phyloP scores from a whole-genome alignment of 2,329 filamentous ascomycete genomes.

The Chaetomiaceae sp. region DNA sequence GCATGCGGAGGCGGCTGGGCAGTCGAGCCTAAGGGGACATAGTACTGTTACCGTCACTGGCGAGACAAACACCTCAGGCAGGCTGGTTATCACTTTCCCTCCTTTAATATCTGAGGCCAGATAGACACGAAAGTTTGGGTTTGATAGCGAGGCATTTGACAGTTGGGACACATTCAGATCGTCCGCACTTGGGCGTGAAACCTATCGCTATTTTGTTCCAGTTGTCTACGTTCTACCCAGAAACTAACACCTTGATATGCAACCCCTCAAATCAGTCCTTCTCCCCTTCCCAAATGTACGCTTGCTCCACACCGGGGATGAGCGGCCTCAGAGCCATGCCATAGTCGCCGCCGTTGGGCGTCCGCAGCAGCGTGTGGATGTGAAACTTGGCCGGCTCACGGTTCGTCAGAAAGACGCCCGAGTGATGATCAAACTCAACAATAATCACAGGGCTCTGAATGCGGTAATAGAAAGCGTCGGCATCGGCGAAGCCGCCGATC shows the following conservation, averaged over 20 bases:
- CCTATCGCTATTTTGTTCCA: too few relatives aligned
- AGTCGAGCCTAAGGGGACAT: conserved; percentile 30
- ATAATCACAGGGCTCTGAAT: conserved; percentile 71
- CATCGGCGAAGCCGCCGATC: conserved; percentile 63
- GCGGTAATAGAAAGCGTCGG: conserved; percentile 70
- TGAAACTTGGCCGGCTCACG: conserved; percentile 70
- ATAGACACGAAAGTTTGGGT: too few relatives aligned
- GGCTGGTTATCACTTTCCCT: too few relatives aligned
- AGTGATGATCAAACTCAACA: conserved; percentile 75
- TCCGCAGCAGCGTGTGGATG: conserved; percentile 66
- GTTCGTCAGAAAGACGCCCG: conserved; percentile 70
- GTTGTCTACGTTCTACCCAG: too few relatives aligned
- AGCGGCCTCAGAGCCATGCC: conserved; percentile 47
- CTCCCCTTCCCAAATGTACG: conserved; percentile 37
- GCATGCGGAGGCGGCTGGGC: conserved; percentile 50
- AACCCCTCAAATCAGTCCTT: too few relatives aligned
- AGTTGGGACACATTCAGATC: too few relatives aligned
- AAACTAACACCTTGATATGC: too few relatives aligned
- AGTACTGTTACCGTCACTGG: neutral
- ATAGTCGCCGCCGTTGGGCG: conserved; percentile 72
- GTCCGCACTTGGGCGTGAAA: too few relatives aligned
- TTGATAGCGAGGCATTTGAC: too few relatives aligned
- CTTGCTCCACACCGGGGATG: conserved; percentile 33
- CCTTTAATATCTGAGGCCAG: too few relatives aligned
- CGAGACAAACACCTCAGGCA: too few relatives aligned